Conservation (phyloP, 768 basidiomycete genomes). For the Pleurotus pulmonarius region DNA sequence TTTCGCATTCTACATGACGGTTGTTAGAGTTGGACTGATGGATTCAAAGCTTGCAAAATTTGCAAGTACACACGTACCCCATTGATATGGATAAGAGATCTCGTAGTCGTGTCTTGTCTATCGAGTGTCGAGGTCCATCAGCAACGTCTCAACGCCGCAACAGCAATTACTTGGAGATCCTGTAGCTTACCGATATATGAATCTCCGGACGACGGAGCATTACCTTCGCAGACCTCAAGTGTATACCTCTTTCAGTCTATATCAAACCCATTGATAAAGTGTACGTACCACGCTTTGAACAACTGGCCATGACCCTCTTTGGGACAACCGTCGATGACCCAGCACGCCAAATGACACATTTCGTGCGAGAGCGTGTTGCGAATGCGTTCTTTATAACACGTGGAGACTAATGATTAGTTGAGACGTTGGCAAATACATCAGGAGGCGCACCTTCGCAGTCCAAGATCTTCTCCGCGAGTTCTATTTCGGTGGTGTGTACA, state of each 20-base stretch:
- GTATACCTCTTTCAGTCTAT: neutral
- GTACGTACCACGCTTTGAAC: constrained; percentile 67
- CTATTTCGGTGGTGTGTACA: constrained; percentile 58
- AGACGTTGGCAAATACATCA: neutral
- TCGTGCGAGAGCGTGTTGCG: constrained; percentile 84
- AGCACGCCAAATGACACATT: constrained; percentile 89
- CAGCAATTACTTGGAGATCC: too few species aligned
- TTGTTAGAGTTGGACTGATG: neutral
- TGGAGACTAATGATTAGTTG: too few species aligned
- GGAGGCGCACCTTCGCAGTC: constrained; percentile 60
- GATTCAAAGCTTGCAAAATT: neutral
- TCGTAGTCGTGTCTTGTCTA: constrained; percentile 75
- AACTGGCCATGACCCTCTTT: constrained; percentile 71
- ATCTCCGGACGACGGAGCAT: constrained; percentile 68
- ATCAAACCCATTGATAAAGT: neutral
- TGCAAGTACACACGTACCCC: constrained; percentile 48
- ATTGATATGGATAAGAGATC: constrained; percentile 67
- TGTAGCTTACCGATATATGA: constrained; percentile 53
- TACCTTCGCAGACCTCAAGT: constrained; percentile 63
- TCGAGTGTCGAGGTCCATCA: too few species aligned
- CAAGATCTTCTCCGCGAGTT: constrained; percentile 79
- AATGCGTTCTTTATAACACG: constrained; percentile 56
- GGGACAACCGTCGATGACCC: constrained; percentile 71
- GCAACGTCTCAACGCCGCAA: too few species aligned
- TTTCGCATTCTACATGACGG: constrained; percentile 47